These are phyloP conservation scores for Malus hybrid DNA, from an alignment of 331 rosid species.

Conservation along the genomic window DNA sequence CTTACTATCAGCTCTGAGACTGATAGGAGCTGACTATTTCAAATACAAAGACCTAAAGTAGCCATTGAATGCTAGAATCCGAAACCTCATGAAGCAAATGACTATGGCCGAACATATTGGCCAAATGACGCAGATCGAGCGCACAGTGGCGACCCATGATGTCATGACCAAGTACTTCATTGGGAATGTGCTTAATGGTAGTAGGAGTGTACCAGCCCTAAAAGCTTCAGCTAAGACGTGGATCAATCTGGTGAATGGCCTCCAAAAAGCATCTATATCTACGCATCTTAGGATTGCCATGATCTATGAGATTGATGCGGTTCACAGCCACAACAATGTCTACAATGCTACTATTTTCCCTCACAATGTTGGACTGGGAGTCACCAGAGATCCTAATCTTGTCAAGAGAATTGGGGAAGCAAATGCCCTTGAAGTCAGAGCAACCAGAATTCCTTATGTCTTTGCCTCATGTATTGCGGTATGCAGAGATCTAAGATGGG, in stretches of 20 bases:
- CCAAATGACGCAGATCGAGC: conserved; percentile 70
- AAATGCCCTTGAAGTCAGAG: conserved; percentile 65
- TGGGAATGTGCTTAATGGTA: conserved; percentile 76
- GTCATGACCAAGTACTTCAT: conserved; percentile 47
- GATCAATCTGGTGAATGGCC: conserved; percentile 56
- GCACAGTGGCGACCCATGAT: conserved; percentile 34
- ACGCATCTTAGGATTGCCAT: conserved; percentile 84
- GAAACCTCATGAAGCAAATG: conserved; percentile 44
- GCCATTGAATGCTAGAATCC: conserved; percentile 35
- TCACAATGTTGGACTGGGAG: conserved; percentile 82
- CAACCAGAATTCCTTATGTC: conserved; percentile 53
- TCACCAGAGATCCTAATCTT: conserved; percentile 63
- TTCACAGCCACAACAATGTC: conserved; percentile 76
- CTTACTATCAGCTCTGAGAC: conserved; percentile 8
- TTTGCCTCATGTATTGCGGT: conserved; percentile 79
- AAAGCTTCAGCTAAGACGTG: conserved; percentile 60
- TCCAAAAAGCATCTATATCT: conserved; percentile 58
- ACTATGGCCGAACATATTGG: conserved; percentile 63
- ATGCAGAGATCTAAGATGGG: conserved; percentile 75
- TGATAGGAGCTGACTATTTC: conserved; percentile 25
- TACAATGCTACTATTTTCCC: conserved; percentile 71
- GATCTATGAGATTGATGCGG: conserved; percentile 81
- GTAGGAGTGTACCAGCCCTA: conserved; percentile 68
- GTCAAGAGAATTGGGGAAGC: conserved; percentile 58
- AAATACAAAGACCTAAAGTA: conserved; percentile 64